Percentiles rank a stretch among this genome's conserved stretches.
phyloP scores from a whole-genome alignment of 805 yeast genomes.

The Lipomyces lipofer region DNA sequence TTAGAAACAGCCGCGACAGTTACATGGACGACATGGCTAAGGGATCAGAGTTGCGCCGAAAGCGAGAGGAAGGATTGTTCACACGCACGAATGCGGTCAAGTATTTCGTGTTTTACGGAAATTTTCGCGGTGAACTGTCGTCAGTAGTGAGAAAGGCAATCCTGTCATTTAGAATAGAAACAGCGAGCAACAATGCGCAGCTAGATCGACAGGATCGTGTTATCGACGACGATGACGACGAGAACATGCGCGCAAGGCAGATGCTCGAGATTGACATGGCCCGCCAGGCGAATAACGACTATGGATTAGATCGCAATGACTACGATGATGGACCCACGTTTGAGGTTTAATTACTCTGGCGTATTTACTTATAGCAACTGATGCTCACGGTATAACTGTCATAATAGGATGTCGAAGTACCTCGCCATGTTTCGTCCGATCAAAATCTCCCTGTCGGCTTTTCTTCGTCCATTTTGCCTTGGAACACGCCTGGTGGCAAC shows the following conservation, averaged over 20 bases:
- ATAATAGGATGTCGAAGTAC: slow-evolving; percentile 11
- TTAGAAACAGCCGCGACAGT: slow-evolving; percentile 8
- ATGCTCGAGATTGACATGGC: slow-evolving; percentile 3
- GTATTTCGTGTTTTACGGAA: slow-evolving; percentile 13
- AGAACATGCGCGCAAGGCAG: too few species aligned
- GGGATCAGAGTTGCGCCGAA: not conserved
- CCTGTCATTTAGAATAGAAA: too few species aligned
- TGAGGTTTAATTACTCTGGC: too few species aligned
- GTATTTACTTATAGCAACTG: not conserved
- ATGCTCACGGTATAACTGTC: not conserved
- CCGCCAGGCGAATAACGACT: slow-evolving; percentile 8
- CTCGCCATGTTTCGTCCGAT: slow-evolving; percentile 10
- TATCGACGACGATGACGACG: not conserved
- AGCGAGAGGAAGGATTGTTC: not conserved
- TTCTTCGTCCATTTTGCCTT: slow-evolving; percentile 13
- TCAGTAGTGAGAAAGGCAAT: too few species aligned
- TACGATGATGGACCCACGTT: slow-evolving; percentile 1
- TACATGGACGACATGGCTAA: slow-evolving; percentile 11
- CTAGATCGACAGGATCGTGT: not conserved
- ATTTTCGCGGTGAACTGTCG: too few species aligned
- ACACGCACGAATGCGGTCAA: not conserved
- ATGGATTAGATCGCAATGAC: not conserved
- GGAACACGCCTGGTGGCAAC: slow-evolving; percentile 6
- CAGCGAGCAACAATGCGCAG: too few species aligned
- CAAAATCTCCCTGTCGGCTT: slow-evolving; percentile 3